Evolutionary conservation across 495 filamentous ascomycete species (phyloP), one percentile per base, ranked within the genome.

Genomic region (Amniculicola lignicola): DNA sequence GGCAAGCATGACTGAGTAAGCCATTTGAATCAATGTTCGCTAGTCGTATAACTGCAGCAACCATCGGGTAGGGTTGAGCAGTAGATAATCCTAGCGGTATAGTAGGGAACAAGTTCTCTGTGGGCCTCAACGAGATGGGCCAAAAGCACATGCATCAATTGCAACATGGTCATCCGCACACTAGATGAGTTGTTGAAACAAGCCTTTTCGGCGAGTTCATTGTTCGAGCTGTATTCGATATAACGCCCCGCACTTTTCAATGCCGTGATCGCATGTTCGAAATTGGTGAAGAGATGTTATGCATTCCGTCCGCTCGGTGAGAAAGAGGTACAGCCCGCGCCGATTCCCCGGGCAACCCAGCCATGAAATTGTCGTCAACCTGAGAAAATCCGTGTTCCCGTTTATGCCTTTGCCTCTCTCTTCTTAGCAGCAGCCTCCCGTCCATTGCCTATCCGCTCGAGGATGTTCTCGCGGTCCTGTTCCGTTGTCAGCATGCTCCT

Each of bases 391-490:
- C 77, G 78, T 66, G 68, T 69, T 82, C 82, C 69, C 67, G 33
- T 52, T 36, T 65, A 61, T 48, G 73, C 77, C 66, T 79, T 79
- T 50, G 62, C 57, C 69, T 70, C 69, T 49, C 63, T 67, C 46
- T n/a, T n/a, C n/a, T n/a, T n/a, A n/a, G 24, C 37, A 22, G 42
- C 46, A 1, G 36, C 36, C 78, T 90, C 86, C 64, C 88, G 82
- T 65, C 89, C 88, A 65, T 82, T 76, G 69, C 78, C 81, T 70
- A 84, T 86, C 74, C 92, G 84, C 78, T 89, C 89, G 50, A 96
- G 79, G 70, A 97, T 93, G 72, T 77, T 78, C 80, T 97, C 92
- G 67, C 93, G 88, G 77, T 99, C 93, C 86, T 96, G 94, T 77
- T 95, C 90, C 64, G 10, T 16, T 40, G 43, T 60, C 25, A 60